These are phyloP conservation scores for Vicia sativa DNA, from an alignment of 306 rosid genomes.

Conservation along the genomic window DNA sequence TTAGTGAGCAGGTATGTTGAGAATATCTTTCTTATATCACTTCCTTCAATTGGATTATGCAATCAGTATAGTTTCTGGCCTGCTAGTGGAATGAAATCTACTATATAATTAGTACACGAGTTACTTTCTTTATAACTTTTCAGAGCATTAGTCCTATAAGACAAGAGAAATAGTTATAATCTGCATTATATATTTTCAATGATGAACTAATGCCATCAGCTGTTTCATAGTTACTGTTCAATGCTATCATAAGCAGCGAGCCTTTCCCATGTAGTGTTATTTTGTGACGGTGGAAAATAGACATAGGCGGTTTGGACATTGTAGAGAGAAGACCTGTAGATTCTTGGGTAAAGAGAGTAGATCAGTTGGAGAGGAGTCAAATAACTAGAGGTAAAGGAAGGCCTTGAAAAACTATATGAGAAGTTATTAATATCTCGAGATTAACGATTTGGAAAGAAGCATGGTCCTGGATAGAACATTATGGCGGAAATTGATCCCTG, in stretches of 20 bases:
- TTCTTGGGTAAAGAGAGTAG: no score
- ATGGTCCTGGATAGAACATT: no score
- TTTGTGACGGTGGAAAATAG: no score
- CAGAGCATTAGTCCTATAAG: not conserved
- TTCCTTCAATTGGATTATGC: conserved; percentile 26
- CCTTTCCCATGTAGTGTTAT: no score
- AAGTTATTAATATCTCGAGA: no score
- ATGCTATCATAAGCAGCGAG: not conserved
- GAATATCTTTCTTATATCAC: conserved; percentile 39
- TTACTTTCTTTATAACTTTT: conserved; percentile 6
- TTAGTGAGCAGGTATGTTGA: conserved; percentile 69
- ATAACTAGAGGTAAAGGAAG: no score
- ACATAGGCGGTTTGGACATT: no score
- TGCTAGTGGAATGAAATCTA: conserved; percentile 1
- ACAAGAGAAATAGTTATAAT: conserved; percentile 9
- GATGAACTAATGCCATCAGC: conserved; percentile 20
- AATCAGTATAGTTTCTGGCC: conserved; percentile 23
- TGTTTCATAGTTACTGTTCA: conserved; percentile 19
- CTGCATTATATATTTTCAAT: conserved; percentile 19
- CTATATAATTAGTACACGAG: conserved; percentile 3
- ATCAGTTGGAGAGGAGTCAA: no score
- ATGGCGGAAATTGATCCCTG: no score
- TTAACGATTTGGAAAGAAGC: no score
- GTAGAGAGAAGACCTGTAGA: no score
- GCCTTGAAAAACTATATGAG: no score